Conservation (phyloP, 345 rosid genomes). For the Eucalyptus curtisii region DNA sequence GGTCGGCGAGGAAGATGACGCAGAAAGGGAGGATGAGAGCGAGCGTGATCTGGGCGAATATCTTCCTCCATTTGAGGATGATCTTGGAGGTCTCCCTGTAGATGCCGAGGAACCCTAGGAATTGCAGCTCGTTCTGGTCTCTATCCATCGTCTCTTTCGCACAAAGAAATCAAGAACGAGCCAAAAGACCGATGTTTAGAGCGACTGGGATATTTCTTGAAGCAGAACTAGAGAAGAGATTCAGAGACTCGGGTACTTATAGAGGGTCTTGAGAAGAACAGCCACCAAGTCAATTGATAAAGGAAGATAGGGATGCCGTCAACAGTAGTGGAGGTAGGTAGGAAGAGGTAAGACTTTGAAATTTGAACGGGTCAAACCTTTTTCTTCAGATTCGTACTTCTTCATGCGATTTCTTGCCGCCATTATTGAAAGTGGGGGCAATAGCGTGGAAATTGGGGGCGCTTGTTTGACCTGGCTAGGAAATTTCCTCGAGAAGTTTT, state of each 20-base stretch:
- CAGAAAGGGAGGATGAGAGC: conserved; percentile 36
- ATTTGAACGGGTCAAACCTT: neutral
- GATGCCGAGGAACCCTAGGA: conserved; percentile 22
- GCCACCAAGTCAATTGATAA: neutral
- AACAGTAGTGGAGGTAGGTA: neutral
- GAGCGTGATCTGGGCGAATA: conserved; percentile 33
- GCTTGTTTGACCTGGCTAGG: neutral
- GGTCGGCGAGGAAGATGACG: conserved; percentile 20
- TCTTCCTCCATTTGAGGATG: conserved; percentile 25
- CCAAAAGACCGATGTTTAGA: neutral
- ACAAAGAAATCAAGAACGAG: neutral
- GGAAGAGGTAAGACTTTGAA: neutral
- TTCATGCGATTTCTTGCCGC: neutral
- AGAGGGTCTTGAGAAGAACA: neutral
- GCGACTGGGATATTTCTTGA: neutral
- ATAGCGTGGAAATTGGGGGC: neutral
- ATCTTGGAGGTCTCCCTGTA: conserved; percentile 24
- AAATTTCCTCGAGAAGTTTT: neutral
- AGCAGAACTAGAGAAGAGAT: neutral
- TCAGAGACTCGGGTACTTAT: neutral
- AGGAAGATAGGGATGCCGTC: neutral
- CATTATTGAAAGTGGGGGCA: neutral
- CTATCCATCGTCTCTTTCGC: conserved; percentile 17
- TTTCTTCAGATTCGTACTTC: neutral
- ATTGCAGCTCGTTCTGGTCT: conserved; percentile 29